A percentile compares a stretch with the other conserved stretches of the same genome.
Evolutionary conservation across 2,329 filamentous ascomycete species (phyloP).

Genomic region (Alternaria gansuensis): DNA sequence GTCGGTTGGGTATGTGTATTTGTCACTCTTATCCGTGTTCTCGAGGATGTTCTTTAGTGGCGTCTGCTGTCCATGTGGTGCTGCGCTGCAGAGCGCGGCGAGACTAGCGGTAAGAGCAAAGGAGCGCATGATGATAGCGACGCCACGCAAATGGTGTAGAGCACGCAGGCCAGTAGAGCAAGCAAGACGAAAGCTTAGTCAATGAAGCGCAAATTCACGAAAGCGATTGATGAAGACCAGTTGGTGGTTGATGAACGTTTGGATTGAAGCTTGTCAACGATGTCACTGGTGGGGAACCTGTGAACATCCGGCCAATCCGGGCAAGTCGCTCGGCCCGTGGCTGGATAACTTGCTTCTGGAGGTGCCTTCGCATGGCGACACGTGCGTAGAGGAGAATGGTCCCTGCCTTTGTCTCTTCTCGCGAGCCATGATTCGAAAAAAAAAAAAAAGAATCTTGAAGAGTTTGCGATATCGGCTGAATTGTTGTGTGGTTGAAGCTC

Average conservation of each 20-base stretch:
- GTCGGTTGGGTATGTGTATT: conserved; percentile 69
- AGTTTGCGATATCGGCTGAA: neutral
- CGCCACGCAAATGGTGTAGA: neutral
- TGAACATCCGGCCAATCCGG: conserved; percentile 32
- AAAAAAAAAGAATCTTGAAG: neutral
- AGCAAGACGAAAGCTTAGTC: neutral
- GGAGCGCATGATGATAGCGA: conserved; percentile 33
- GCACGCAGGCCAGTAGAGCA: neutral
- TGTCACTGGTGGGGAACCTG: conserved; percentile 36
- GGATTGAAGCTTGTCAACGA: conserved; percentile 26
- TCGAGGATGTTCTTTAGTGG: conserved; percentile 64
- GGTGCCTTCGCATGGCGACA: conserved; percentile 2
- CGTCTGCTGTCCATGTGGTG: conserved; percentile 53
- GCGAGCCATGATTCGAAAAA: neutral
- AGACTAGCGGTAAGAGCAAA: conserved; percentile 28
- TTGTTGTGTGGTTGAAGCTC: neutral
- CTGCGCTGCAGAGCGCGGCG: conserved; percentile 31
- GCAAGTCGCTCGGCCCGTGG: conserved; percentile 21
- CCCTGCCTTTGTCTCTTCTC: neutral
- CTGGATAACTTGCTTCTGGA: conserved; percentile 9
- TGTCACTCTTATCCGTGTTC: conserved; percentile 61
- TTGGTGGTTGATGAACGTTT: conserved; percentile 20
- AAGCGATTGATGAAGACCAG: conserved; percentile 11
- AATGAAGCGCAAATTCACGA: conserved; percentile 5
- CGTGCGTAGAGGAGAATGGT: neutral